Evolutionary conservation across 1,284 basidiomycete species (phyloP).

Genomic region (Apiotrichum montevideense): DNA sequence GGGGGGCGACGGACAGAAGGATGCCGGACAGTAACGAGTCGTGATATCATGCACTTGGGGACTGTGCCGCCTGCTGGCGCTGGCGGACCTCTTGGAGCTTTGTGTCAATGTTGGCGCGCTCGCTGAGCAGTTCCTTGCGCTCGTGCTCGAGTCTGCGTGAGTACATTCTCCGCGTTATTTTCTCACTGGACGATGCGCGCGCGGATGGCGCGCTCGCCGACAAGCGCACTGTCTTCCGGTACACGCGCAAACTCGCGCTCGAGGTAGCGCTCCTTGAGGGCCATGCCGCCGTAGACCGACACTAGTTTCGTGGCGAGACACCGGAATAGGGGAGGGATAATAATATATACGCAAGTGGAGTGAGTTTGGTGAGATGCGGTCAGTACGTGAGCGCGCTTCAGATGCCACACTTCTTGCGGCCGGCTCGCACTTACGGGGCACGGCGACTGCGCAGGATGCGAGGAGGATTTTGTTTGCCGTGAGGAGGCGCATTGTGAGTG

Average conservation of each 20-base stretch:
- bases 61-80: not conserved
- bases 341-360: too few species aligned
- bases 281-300: constrained; percentile 31
- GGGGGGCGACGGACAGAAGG: too few species aligned
- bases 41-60: not conserved
- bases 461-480: constrained; percentile 35
- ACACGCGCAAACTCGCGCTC: constrained; percentile 20
- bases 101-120: constrained; percentile 22
- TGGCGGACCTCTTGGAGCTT: constrained; percentile 23
- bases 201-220: constrained; percentile 24
- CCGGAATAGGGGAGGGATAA: too few species aligned
- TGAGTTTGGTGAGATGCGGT: too few species aligned
- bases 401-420: too few species aligned
- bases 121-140: constrained; percentile 27
- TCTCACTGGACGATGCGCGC: constrained; percentile 31
- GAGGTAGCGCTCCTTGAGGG: constrained; percentile 31
- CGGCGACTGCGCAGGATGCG: constrained; percentile 26
- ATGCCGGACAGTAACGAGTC: not conserved
- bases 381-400: too few species aligned
- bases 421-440: constrained; percentile 24
- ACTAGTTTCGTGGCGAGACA: constrained; percentile 9
- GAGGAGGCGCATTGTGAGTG: constrained; percentile 21
- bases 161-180: not conserved
- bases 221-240: constrained; percentile 7
- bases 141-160: constrained; percentile 28